Evolutionary conservation across 768 basidiomycete species (phyloP).

Genomic region (Hemileccinum rubropunctum): DNA sequence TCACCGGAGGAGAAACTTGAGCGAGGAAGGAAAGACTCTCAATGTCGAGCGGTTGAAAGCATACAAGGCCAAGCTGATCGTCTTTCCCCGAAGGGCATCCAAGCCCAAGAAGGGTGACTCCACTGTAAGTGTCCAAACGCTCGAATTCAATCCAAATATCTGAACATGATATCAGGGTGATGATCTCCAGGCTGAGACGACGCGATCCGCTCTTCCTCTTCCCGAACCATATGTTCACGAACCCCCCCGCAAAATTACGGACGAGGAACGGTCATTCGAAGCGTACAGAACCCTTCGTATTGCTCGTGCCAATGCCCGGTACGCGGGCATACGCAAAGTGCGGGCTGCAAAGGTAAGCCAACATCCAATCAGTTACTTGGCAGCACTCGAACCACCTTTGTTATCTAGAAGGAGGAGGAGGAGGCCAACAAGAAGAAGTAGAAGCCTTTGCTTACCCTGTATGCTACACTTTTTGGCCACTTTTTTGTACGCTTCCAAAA

Average conservation of each 20-base stretch:
- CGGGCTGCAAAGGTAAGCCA: slow-evolving; percentile 77
- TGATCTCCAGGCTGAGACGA: slow-evolving; percentile 75
- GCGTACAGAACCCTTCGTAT: slow-evolving; percentile 88
- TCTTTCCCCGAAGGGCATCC: slow-evolving; percentile 94
- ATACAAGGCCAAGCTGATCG: slow-evolving; percentile 89
- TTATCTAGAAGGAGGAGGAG: slow-evolving; percentile 79
- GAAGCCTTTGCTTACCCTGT: slow-evolving; percentile 25
- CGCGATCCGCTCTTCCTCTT: slow-evolving; percentile 64
- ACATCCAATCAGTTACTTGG: neutral
- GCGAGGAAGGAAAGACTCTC: slow-evolving; percentile 93
- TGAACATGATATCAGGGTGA: slow-evolving; percentile 54
- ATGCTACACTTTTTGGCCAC: slow-evolving; percentile 21
- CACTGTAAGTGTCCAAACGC: slow-evolving; percentile 51
- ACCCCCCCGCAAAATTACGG: slow-evolving; percentile 88
- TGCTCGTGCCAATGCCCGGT: slow-evolving; percentile 76
- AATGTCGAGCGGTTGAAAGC: slow-evolving; percentile 93
- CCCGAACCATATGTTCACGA: slow-evolving; percentile 69
- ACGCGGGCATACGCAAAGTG: slow-evolving; percentile 85
- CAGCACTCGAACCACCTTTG: slow-evolving; percentile 14
- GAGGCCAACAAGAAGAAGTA: slow-evolving; percentile 92
- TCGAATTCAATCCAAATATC: neutral
- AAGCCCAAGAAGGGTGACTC: slow-evolving; percentile 98
- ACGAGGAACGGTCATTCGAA: slow-evolving; percentile 83
- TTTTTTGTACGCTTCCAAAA: slow-evolving; percentile 38
- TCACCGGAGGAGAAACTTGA: slow-evolving; percentile 93